phyloP scores from a whole-genome alignment of 1,284 basidiomycete species.

The Exobasidium cylindrosporum region DNA sequence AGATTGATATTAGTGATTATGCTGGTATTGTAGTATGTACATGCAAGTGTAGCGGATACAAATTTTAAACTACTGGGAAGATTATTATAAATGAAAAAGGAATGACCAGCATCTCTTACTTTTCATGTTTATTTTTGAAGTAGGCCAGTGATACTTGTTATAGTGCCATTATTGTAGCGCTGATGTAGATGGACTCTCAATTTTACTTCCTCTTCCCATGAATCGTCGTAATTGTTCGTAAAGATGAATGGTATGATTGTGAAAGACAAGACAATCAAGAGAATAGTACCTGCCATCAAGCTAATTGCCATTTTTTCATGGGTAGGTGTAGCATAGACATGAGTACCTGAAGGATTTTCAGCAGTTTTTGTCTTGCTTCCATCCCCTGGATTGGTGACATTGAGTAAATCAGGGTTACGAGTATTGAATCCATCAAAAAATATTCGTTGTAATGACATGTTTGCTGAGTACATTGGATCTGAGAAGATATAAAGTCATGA shows the following conservation, averaged over 20 bases:
- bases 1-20: no score
- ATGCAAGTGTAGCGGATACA: no score
- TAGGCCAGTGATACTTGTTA: no score
- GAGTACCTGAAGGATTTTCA: not conserved
- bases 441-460: conserved; percentile 28
- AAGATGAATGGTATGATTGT: conserved; percentile 41
- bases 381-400: conserved; percentile 36
- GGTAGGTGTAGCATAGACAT: conserved; percentile 21
- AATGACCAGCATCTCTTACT: no score
- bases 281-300: conserved; percentile 36
- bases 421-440: conserved; percentile 25
- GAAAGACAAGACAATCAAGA: conserved; percentile 31
- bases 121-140: no score
- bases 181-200: no score
- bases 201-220: conserved; percentile 21
- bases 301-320: conserved; percentile 42
- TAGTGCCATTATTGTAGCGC: no score
- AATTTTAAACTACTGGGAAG: no score
- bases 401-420: conserved; percentile 27
- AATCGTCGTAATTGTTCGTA: conserved; percentile 29
- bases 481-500: no score
- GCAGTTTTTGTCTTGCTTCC: no score
- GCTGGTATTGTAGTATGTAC: no score
- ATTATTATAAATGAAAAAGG: no score
- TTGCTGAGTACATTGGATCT: conserved; percentile 41